phyloP scores from a whole-genome alignment of 2,329 filamentous ascomycete genomes.

The Sporothrix pallida region DNA sequence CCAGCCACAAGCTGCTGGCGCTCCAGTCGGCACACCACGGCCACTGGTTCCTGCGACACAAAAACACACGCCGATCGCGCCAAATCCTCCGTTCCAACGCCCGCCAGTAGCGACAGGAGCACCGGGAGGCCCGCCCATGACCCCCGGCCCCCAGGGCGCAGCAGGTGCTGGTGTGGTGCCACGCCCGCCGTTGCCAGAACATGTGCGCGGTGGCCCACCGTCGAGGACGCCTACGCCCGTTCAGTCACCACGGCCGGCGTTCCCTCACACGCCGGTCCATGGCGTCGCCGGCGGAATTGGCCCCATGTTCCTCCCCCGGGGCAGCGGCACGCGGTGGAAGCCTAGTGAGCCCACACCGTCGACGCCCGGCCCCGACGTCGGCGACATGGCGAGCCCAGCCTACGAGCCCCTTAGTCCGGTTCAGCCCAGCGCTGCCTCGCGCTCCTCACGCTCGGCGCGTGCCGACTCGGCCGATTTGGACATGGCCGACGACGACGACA shows the following conservation, averaged over 20 bases:
- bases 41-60: slow-evolving; percentile 24
- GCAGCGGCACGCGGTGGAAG: slow-evolving; percentile 64
- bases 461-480: slow-evolving; percentile 21
- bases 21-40: slow-evolving; percentile 21
- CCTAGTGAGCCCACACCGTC: slow-evolving; percentile 60
- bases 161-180: neutral
- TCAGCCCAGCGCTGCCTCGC: slow-evolving; percentile 48
- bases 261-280: slow-evolving; percentile 34
- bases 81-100: slow-evolving; percentile 5
- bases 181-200: slow-evolving; percentile 32
- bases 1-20: neutral
- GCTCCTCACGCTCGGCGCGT: neutral
- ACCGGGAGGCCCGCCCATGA: neutral
- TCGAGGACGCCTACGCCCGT: slow-evolving; percentile 34
- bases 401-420: slow-evolving; percentile 66
- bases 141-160: neutral
- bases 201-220: slow-evolving; percentile 26
- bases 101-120: neutral
- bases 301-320: slow-evolving; percentile 37
- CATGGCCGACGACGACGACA: neutral
- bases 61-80: slow-evolving; percentile 25
- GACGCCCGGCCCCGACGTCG: slow-evolving; percentile 55
- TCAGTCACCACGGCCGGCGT: slow-evolving; percentile 31
- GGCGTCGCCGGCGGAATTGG: neutral
- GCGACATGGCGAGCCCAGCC: slow-evolving; percentile 57